Base-by-base conservation (phyloP, 257 asterid species). In the Solanum phureja region DNA sequence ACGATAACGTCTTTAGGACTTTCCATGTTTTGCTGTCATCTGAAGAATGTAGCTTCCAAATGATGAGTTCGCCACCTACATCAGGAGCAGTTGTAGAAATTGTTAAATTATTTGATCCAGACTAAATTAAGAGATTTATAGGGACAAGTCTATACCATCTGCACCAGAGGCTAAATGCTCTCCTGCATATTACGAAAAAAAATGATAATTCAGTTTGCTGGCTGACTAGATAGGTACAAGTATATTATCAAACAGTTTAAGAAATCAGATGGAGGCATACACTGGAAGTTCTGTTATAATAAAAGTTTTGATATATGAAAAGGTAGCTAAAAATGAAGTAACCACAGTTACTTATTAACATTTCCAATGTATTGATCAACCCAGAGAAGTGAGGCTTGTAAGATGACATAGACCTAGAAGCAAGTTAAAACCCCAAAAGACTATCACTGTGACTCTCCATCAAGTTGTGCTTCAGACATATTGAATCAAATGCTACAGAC, bases 101-200 rank as follows among this genome's bases (percentile, higher is more conserved):
- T 23, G 74, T 73, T 42, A 66, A 21, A 11, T 11, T 8, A 81
- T 24, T 12, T 77, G 29, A 38, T 27, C 38, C 68, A 13, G 9
- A 19, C 74, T 37, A 82, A 58, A 49, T 73, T 35, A 52, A 18
- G n/a, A 23, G 84, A 60, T 16, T 40, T 44, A 68, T 35, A 33
- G 84, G n/a, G 79, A 58, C 58, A 56, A 88, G 29, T 34, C 58
- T 91, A 85, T 89, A 97, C 99, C 99, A 91, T 97, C 99, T 88
- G 98, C 99, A 87, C 99, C 99, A 86, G 99, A 97, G 38, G 99
- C 99, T 87, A 97, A 95, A 88, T 86, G 95, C 84, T 96, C 98
- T 82, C 99, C 99, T 97, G 98, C 92, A 93, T 79, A 56, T 89
- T 52, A 60, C 86, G 42, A 56, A 90, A 81, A 85, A 86, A 19